phyloP scores from a whole-genome alignment of 345 rosid species.

The Pseudoturritis turrita region DNA sequence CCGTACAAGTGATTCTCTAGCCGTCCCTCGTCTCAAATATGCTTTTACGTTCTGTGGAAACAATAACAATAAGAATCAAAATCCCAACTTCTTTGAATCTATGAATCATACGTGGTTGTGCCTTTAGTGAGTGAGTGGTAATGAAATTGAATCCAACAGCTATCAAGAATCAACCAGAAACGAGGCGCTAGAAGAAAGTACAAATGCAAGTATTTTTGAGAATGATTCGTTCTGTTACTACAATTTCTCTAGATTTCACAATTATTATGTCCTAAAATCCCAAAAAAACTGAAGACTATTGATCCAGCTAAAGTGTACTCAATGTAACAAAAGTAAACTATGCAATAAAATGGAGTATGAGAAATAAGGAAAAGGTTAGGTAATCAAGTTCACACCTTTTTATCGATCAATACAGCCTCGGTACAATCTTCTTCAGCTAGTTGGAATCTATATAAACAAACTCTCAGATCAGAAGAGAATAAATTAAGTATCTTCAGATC shows the following conservation, averaged over 20 bases:
- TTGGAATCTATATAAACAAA: constrained; percentile 62
- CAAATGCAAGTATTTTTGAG: not conserved
- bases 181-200: not conserved
- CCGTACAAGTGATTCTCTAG: constrained; percentile 72
- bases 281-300: no score
- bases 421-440: constrained; percentile 91
- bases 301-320: not conserved
- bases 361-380: not conserved
- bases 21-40: constrained; percentile 88
- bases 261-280: not conserved
- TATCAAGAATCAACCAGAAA: not conserved
- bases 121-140: not conserved
- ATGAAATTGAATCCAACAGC: not conserved
- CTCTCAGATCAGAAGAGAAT: constrained; percentile 8
- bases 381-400: constrained; percentile 49
- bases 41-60: constrained; percentile 82
- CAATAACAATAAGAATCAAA: not conserved
- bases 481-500: constrained; percentile 1
- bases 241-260: not conserved
- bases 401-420: constrained; percentile 70
- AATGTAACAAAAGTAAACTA: not conserved
- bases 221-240: no score
- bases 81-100: not conserved
- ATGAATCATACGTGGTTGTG: not conserved
- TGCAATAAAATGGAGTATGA: not conserved